These are phyloP conservation scores for Fusarium sp. DNA, from an alignment of 2,329 filamentous ascomycete species.

Conservation along the genomic window DNA sequence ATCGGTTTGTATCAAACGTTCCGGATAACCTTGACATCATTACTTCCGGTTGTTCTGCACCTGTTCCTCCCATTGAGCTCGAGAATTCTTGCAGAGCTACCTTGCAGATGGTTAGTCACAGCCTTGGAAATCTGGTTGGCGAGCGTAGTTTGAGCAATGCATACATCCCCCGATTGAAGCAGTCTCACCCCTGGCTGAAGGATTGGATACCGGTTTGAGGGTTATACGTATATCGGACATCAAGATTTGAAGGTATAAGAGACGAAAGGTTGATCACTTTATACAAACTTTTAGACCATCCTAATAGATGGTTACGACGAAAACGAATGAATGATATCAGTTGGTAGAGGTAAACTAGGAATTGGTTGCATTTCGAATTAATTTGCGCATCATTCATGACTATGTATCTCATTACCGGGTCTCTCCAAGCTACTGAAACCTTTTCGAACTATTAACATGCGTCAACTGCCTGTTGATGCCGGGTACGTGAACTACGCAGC, in stretches of 20 bases:
- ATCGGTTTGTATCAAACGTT: slow-evolving; percentile 17
- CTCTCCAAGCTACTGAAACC: background rate
- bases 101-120: slow-evolving; percentile 44
- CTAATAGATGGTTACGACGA: slow-evolving; percentile 26
- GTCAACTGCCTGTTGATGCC: background rate
- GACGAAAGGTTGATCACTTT: background rate
- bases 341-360: background rate
- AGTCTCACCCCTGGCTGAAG: slow-evolving; percentile 43
- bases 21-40: slow-evolving; percentile 39
- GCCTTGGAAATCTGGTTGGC: slow-evolving; percentile 43
- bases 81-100: slow-evolving; percentile 42
- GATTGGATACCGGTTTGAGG: slow-evolving; percentile 39
- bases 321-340: background rate
- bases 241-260: background rate
- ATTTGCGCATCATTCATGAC: background rate
- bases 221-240: slow-evolving; percentile 1
- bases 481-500: background rate
- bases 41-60: slow-evolving; percentile 16
- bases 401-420: background rate
- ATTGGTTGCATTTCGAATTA: background rate
- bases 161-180: slow-evolving; percentile 36
- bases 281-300: background rate
- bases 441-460: background rate
- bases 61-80: slow-evolving; percentile 29
- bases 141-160: slow-evolving; percentile 44